A percentile compares a stretch with the other conserved stretches of the same genome.
These are phyloP conservation scores for Juglanconis sp. DNA, from an alignment of 2,329 filamentous ascomycete species.

Conservation along the genomic window DNA sequence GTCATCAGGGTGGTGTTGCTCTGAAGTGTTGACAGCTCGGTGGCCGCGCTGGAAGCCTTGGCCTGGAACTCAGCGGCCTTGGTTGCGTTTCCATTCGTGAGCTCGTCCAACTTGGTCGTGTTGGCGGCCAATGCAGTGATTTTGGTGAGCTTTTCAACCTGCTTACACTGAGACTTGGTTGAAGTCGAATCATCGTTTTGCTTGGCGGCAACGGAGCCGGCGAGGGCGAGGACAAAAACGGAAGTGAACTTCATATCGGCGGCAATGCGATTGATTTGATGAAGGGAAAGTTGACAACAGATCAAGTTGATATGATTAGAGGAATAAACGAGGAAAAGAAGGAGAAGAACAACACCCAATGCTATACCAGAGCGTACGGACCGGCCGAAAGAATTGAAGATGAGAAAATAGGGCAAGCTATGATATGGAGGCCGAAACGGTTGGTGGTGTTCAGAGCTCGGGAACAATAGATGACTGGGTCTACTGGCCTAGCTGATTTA, in stretches of 20 bases:
- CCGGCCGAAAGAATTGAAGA: slow-evolving; percentile 13
- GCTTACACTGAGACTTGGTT: slow-evolving; percentile 23
- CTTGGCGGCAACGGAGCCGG: slow-evolving; percentile 26
- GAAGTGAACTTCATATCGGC: slow-evolving; percentile 24
- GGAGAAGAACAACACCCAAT: not conserved
- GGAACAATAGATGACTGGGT: not conserved
- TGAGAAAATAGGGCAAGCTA: not conserved
- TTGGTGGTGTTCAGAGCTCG: slow-evolving; percentile 1
- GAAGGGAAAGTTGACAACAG: not conserved
- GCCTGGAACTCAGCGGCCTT: slow-evolving; percentile 33
- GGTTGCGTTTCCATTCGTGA: slow-evolving; percentile 34
- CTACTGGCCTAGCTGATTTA: not conserved
- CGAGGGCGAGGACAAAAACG: slow-evolving; percentile 21
- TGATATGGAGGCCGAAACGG: not conserved
- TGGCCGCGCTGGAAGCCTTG: slow-evolving; percentile 30
- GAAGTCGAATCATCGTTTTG: slow-evolving; percentile 30
- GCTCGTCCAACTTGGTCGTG: slow-evolving; percentile 30
- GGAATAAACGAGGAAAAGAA: not conserved
- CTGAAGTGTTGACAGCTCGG: slow-evolving; percentile 29
- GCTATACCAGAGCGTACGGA: slow-evolving; percentile 19
- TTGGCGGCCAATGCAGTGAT: slow-evolving; percentile 33
- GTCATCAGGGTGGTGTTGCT: slow-evolving; percentile 34
- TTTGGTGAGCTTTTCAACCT: slow-evolving; percentile 22
- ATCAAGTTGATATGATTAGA: not conserved
- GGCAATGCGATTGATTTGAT: not conserved